Conservation (phyloP, 163 green algal species). For the Chloroidium sp. region DNA sequence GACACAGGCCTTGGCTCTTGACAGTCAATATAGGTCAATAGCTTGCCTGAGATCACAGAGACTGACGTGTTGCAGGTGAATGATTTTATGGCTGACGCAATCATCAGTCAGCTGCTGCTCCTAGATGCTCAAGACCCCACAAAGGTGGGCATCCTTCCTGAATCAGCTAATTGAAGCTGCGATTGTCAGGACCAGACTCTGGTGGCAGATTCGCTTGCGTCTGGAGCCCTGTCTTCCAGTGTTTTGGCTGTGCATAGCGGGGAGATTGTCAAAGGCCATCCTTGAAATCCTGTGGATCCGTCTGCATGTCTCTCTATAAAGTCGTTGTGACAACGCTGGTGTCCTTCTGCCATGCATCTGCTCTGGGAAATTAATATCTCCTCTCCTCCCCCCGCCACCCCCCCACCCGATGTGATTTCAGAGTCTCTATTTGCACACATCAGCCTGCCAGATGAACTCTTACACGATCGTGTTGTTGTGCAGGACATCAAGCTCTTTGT, state of each 20-base stretch:
- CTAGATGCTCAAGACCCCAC: conserved; percentile 88
- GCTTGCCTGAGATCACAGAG: too few relatives aligned
- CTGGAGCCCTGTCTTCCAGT: too few relatives aligned
- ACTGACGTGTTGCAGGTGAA: conserved; percentile 65
- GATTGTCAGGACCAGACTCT: too few relatives aligned
- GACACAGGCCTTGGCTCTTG: too few relatives aligned
- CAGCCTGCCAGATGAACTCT: neutral
- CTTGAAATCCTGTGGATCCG: too few relatives aligned
- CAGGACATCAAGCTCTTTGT: conserved; percentile 99
- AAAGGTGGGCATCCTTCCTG: conserved; percentile 39
- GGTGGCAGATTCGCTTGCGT: too few relatives aligned
- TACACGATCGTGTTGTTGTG: neutral
- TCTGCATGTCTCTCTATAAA: too few relatives aligned
- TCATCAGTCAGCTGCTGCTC: conserved; percentile 96
- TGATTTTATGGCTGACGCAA: conserved; percentile 90
- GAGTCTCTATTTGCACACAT: neutral
- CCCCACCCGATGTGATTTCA: neutral
- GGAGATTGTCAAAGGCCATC: too few relatives aligned
- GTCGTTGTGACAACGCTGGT: too few relatives aligned
- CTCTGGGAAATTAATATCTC: neutral
- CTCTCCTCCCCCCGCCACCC: neutral
- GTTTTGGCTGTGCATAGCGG: too few relatives aligned
- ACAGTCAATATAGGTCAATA: too few relatives aligned
- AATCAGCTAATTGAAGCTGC: neutral
- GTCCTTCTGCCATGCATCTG: neutral